Conservation (phyloP, 495 filamentous ascomycete genomes). For the Tuber umbilicatum region DNA sequence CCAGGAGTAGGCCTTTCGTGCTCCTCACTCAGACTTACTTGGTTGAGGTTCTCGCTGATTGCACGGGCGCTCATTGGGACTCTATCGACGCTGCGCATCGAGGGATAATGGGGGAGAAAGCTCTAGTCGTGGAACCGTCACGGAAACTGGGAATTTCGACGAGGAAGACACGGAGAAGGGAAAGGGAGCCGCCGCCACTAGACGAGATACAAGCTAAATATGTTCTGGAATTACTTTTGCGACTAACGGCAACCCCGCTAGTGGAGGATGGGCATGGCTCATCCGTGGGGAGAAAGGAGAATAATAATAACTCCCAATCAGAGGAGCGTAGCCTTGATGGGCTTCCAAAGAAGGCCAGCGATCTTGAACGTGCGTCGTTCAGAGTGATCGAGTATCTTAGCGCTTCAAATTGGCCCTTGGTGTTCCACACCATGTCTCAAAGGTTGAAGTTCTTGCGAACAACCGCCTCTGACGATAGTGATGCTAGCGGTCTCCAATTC, state of each 20-base stretch:
- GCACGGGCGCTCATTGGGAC: slow-evolving; percentile 55
- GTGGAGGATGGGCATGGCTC: slow-evolving; percentile 25
- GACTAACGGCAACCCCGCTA: slow-evolving; percentile 32
- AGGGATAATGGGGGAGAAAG: slow-evolving; percentile 24
- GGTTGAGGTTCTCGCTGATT: slow-evolving; percentile 57
- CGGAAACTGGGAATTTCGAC: slow-evolving; percentile 23
- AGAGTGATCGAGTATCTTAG: slow-evolving; percentile 54
- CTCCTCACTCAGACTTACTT: slow-evolving; percentile 56
- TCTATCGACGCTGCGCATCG: slow-evolving; percentile 39
- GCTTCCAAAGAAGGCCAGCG: slow-evolving; percentile 35
- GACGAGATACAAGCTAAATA: slow-evolving; percentile 41
- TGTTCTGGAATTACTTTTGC: slow-evolving; percentile 37
- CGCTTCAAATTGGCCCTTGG: slow-evolving; percentile 57
- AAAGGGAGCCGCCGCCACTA: slow-evolving; percentile 41
- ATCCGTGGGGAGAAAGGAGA: slow-evolving; percentile 2
- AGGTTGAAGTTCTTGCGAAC: slow-evolving; percentile 47
- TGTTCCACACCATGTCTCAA: slow-evolving; percentile 50
- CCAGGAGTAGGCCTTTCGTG: slow-evolving; percentile 50
- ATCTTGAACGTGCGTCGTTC: slow-evolving; percentile 39
- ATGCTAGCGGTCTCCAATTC: slow-evolving; percentile 49
- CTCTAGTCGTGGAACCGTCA: slow-evolving; percentile 37
- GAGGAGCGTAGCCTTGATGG: slow-evolving; percentile 44
- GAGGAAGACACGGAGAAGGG: slow-evolving; percentile 31
- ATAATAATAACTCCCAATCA: slow-evolving; percentile 14
- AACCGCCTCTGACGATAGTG: slow-evolving; percentile 49